Percentiles rank a stretch among this genome's conserved stretches.
Conservation (phyloP, 2,329 filamentous ascomycete genomes). For the Nothomitra cinnamomea region DNA sequence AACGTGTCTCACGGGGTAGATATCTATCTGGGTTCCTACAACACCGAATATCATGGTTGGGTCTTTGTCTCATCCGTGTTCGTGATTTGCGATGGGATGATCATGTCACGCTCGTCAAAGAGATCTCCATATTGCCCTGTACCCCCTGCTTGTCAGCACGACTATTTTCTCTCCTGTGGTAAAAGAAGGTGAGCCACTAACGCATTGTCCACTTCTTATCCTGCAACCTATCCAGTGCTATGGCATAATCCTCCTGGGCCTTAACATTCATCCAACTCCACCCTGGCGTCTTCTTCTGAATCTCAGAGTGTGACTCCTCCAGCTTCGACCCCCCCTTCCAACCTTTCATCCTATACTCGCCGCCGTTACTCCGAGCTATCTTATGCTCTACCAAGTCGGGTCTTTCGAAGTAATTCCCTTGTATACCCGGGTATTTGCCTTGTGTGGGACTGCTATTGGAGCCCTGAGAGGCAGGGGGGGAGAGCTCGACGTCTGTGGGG, state of each 20-base stretch:
- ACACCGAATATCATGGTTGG: too few relatives aligned
- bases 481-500: background rate
- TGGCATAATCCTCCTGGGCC: conserved; percentile 35
- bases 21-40: too few relatives aligned
- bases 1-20: too few relatives aligned
- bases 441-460: conserved; percentile 2
- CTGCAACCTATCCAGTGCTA: conserved; percentile 31
- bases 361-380: conserved; percentile 11
- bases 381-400: conserved; percentile 9
- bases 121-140: conserved; percentile 29
- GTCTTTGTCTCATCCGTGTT: background rate
- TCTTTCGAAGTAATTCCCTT: conserved; percentile 26
- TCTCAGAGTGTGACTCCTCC: conserved; percentile 8
- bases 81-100: background rate
- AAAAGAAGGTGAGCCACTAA: conserved; percentile 18
- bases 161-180: background rate
- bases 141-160: background rate
- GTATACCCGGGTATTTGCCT: background rate
- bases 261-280: conserved; percentile 39
- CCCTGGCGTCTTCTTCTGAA: conserved; percentile 25
- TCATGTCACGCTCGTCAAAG: conserved; percentile 15
- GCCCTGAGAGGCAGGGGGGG: background rate
- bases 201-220: conserved; percentile 34
- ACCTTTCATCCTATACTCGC: conserved; percentile 5
- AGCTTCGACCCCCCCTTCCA: conserved; percentile 4